Evolutionary conservation across 768 basidiomycete species (phyloP), one percentile per base, ranked within the genome.

Genomic region (Mrakia gelida): DNA sequence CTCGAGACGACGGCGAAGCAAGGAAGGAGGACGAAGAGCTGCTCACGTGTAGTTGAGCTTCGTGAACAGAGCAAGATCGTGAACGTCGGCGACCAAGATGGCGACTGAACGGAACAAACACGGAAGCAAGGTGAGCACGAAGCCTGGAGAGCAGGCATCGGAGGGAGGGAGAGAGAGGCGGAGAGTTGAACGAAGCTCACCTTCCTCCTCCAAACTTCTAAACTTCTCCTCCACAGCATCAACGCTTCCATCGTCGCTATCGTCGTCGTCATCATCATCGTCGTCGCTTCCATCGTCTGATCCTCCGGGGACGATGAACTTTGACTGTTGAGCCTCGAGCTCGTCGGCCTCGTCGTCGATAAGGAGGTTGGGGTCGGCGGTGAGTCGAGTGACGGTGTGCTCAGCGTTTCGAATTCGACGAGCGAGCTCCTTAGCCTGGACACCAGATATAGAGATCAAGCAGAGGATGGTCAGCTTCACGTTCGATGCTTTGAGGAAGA

Each of bases 61-160:
- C 4, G 96, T 95, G 83, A 95, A 92, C 43, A 98, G 86, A 1
- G 95, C 94, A 59, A 95, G 88, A 84, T 94, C 93, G 81, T 95
- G 93, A 16, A 93, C 87, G 79, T 88, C 87, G 0, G 96, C 96
- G 26, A 99, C 96, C 63, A 99, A 89, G 61, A 89, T 92, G 0
- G 95, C 96, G 28, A 98, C 93, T 77, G 59, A 1, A 30, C 1
- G 5, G 38, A 21, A 34, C 21, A 38, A 34, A 63, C 38, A 38
- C 8, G 8, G 8, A 38, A 38, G 38, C 38, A 38, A 38, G 38
- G 38, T 38, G 38, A 38, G 38, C 38, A 38, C 38, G 38, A 38
- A 38, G 38, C 38, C 38, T 8, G 38, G 8, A 38, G 38, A 38
- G 38, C 30, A n/a, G n/a, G n/a, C 26, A 49, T 0, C 13, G 23